Conservation (phyloP, 2,329 filamentous ascomycete genomes). For the Penicillium sp. region DNA sequence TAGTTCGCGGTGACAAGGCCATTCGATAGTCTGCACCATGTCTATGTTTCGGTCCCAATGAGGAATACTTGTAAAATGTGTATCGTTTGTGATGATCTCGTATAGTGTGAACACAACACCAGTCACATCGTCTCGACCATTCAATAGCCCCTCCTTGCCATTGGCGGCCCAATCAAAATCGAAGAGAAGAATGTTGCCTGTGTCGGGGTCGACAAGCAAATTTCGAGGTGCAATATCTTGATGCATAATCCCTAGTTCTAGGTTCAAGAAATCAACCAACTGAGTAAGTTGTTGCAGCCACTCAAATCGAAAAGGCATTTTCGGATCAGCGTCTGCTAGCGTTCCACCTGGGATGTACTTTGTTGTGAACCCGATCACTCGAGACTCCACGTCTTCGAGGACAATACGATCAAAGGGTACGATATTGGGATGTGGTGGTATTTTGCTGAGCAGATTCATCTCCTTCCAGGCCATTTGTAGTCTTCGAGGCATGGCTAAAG, state of each 20-base stretch:
- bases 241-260: slow-evolving; percentile 29
- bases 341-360: slow-evolving; percentile 24
- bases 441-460: slow-evolving; percentile 22
- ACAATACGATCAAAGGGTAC: slow-evolving; percentile 27
- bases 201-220: slow-evolving; percentile 25
- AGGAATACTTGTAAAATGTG: slow-evolving; percentile 19
- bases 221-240: slow-evolving; percentile 32
- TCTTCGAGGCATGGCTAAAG: slow-evolving; percentile 9
- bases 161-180: slow-evolving; percentile 22
- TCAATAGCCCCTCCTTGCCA: slow-evolving; percentile 12
- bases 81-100: slow-evolving; percentile 27
- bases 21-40: slow-evolving; percentile 18
- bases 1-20: slow-evolving; percentile 13
- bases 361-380: slow-evolving; percentile 27
- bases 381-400: slow-evolving; percentile 22
- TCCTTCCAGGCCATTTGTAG: slow-evolving; percentile 25
- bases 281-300: slow-evolving; percentile 23
- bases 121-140: slow-evolving; percentile 23
- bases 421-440: slow-evolving; percentile 30
- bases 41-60: slow-evolving; percentile 23
- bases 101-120: slow-evolving; percentile 25
- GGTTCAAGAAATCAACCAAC: slow-evolving; percentile 22
- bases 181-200: slow-evolving; percentile 22
- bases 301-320: slow-evolving; percentile 20
- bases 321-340: slow-evolving; percentile 17